These are phyloP conservation scores for Ascocoryne sarcoides DNA, from an alignment of 2,329 filamentous ascomycete genomes.

Conservation along the genomic window DNA sequence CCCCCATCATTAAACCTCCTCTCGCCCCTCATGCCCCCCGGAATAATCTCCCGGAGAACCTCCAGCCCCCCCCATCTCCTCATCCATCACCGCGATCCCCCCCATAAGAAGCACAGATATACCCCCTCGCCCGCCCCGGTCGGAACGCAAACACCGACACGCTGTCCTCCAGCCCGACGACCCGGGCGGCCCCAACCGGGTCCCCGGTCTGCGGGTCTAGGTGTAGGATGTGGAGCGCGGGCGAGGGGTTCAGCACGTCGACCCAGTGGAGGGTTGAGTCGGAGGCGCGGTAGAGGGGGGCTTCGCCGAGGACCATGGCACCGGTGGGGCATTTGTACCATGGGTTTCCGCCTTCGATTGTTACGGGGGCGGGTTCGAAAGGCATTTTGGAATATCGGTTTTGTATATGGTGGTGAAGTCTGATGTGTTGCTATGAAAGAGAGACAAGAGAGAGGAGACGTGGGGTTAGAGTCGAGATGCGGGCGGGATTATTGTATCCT, in stretches of 20 bases:
- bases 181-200: slow-evolving; percentile 21
- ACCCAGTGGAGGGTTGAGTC: slow-evolving; percentile 19
- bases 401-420: too few species aligned
- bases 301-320: slow-evolving; percentile 14
- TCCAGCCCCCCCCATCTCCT: slow-evolving; percentile 29
- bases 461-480: too few species aligned
- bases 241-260: slow-evolving; percentile 15
- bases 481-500: too few species aligned
- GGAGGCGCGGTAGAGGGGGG: slow-evolving; percentile 14
- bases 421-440: too few species aligned
- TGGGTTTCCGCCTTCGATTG: background rate
- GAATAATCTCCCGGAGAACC: slow-evolving; percentile 31
- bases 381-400: background rate
- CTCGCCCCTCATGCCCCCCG: slow-evolving; percentile 20
- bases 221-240: slow-evolving; percentile 29
- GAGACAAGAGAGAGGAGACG: too few species aligned
- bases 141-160: slow-evolving; percentile 31
- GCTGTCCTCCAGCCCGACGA: slow-evolving; percentile 28
- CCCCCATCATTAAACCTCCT: slow-evolving; percentile 30
- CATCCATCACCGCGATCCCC: slow-evolving; percentile 32
- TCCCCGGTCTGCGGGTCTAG: slow-evolving; percentile 27
- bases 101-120: slow-evolving; percentile 33
- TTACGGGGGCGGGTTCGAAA: background rate
- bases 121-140: slow-evolving; percentile 28
- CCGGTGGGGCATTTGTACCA: slow-evolving; percentile 4